These are phyloP conservation scores for Colletotrichum tofieldiae DNA, from an alignment of 2,329 filamentous ascomycete genomes.

Conservation along the genomic window DNA sequence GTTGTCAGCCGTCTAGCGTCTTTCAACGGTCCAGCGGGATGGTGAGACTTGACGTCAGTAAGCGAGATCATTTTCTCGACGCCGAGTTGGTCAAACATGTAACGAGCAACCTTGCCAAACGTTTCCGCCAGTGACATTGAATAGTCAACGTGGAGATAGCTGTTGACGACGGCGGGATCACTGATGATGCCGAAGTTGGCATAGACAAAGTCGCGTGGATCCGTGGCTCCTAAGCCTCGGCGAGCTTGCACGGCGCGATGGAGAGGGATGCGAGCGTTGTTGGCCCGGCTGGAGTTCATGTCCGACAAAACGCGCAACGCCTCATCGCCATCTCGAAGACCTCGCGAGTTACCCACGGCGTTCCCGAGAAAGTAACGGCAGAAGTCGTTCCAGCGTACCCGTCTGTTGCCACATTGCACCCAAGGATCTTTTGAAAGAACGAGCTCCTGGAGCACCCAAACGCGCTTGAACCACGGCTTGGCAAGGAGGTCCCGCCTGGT, in stretches of 20 bases:
- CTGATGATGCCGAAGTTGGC: constrained; percentile 17
- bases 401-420: constrained; percentile 46
- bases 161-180: not conserved
- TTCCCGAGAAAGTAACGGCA: constrained; percentile 10
- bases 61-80: not conserved
- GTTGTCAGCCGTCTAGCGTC: not conserved
- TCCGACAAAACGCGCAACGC: constrained; percentile 4
- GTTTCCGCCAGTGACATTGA: not conserved
- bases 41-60: not conserved
- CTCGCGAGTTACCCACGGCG: not conserved
- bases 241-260: constrained; percentile 1
- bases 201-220: constrained; percentile 23
- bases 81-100: constrained; percentile 19
- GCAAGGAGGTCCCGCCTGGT: constrained; percentile 25
- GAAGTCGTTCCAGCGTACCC: constrained; percentile 15
- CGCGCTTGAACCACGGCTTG: constrained; percentile 18
- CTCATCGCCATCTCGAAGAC: not conserved
- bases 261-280: constrained; percentile 6
- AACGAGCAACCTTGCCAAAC: constrained; percentile 11
- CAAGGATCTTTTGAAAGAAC: constrained; percentile 44
- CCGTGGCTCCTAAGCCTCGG: constrained; percentile 13
- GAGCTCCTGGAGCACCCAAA: constrained; percentile 50
- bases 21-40: not conserved
- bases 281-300: constrained; percentile 11
- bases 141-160: constrained; percentile 11